A percentile compares a stretch with the other conserved stretches of the same genome.
These are phyloP conservation scores for Sporormia fimetaria DNA, from an alignment of 495 filamentous ascomycete species.

Conservation along the genomic window DNA sequence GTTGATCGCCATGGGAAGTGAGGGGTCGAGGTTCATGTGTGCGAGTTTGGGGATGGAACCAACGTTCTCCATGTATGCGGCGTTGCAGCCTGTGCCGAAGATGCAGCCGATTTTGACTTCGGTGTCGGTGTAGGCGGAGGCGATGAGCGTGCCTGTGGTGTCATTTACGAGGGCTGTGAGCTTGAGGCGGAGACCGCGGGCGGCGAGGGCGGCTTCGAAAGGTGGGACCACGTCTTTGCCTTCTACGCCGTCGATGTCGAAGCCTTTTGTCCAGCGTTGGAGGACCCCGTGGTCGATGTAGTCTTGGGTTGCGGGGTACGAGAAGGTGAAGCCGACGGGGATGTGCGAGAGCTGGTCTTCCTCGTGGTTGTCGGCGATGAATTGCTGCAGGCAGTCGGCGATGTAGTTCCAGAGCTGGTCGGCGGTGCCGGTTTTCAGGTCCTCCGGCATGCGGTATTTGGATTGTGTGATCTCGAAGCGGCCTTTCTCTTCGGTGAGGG, in stretches of 20 bases:
- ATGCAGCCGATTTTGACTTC: conserved; percentile 94
- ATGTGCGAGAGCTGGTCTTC: conserved; percentile 53
- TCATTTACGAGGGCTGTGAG: conserved; percentile 92
- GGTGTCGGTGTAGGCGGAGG: conserved; percentile 85
- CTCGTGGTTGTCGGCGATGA: conserved; percentile 82
- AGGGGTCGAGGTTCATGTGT: conserved; percentile 80
- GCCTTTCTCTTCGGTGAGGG: conserved; percentile 76
- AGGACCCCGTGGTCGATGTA: conserved; percentile 93
- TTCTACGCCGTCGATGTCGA: conserved; percentile 94
- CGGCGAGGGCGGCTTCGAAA: conserved; percentile 71
- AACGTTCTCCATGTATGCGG: conserved; percentile 91
- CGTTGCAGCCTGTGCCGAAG: conserved; percentile 97
- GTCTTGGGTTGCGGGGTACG: conserved; percentile 90
- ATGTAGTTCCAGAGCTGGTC: conserved; percentile 98
- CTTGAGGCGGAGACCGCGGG: conserved; percentile 80
- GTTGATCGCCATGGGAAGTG: conserved; percentile 93
- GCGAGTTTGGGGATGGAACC: conserved; percentile 90
- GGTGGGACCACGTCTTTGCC: conserved; percentile 89
- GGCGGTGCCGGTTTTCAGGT: conserved; percentile 77
- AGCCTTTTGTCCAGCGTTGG: conserved; percentile 98
- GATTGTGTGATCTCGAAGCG: conserved; percentile 99
- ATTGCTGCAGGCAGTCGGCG: conserved; percentile 92
- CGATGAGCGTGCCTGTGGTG: conserved; percentile 98
- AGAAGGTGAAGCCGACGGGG: conserved; percentile 95
- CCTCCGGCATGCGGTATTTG: conserved; percentile 94